A percentile compares a stretch with the other conserved stretches of the same genome.
These are phyloP conservation scores for Jaminaea rosea DNA, from an alignment of 1,284 basidiomycete species.

Conservation along the genomic window DNA sequence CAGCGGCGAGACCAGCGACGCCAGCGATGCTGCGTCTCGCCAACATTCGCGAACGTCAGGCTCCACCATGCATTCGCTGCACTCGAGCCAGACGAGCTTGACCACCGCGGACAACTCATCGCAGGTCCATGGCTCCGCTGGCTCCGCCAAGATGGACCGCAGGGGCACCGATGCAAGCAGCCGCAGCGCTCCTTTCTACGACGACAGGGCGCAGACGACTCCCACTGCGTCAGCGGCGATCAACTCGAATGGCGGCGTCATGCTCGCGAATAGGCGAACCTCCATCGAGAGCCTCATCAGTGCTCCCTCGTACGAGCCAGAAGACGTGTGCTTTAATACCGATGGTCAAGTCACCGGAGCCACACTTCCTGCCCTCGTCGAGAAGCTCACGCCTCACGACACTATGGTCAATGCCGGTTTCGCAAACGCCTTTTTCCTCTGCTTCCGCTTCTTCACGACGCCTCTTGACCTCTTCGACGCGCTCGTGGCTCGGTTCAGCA, in stretches of 20 bases:
- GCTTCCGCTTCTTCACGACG: conserved; percentile 85
- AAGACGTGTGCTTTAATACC: conserved; percentile 79
- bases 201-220: too few relatives aligned
- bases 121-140: too few relatives aligned
- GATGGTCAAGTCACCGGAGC: conserved; percentile 86
- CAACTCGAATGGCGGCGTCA: too few relatives aligned
- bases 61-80: conserved; percentile 20
- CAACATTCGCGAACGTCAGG: conserved; percentile 16
- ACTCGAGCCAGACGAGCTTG: neutral
- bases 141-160: too few relatives aligned
- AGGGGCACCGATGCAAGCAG: too few relatives aligned
- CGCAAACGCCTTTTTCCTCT: conserved; percentile 81
- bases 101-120: too few relatives aligned
- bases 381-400: conserved; percentile 93
- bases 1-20: conserved; percentile 16
- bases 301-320: conserved; percentile 49
- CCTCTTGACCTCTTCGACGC: conserved; percentile 67
- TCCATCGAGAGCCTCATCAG: conserved; percentile 15
- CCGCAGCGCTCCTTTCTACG: too few relatives aligned
- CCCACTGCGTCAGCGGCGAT: too few relatives aligned
- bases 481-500: conserved; percentile 71
- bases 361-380: conserved; percentile 75
- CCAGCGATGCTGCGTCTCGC: conserved; percentile 16
- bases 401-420: conserved; percentile 70
- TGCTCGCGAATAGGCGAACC: conserved; percentile 2